Evolutionary conservation across 306 rosid genomes (phyloP).

Genomic region (Crotalaria pallida): DNA sequence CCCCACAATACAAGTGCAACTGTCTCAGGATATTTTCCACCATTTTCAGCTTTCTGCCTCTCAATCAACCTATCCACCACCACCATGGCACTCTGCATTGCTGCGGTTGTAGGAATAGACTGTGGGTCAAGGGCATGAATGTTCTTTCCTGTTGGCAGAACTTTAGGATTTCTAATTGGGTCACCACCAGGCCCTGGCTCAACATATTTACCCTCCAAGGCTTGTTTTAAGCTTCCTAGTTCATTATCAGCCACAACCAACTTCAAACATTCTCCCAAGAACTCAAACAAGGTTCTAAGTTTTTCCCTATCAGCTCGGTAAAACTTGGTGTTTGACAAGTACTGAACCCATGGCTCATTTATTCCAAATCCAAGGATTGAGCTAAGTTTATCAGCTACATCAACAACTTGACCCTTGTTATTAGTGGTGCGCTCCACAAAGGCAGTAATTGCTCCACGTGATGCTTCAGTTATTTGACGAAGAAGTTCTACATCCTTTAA

Average conservation of each 20-base stretch:
- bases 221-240: conserved; percentile 92
- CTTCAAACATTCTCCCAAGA: conserved; percentile 81
- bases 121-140: conserved; percentile 80
- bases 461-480: conserved; percentile 74
- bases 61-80: conserved; percentile 46
- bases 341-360: conserved; percentile 90
- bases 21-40: conserved; percentile 76
- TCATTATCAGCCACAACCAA: conserved; percentile 87
- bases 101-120: conserved; percentile 62
- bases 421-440: conserved; percentile 88
- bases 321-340: conserved; percentile 80
- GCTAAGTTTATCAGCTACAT: conserved; percentile 59
- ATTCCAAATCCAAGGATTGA: conserved; percentile 85
- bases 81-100: conserved; percentile 59
- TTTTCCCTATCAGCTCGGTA: conserved; percentile 86
- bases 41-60: conserved; percentile 44
- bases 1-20: conserved; percentile 98
- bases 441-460: conserved; percentile 76
- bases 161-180: conserved; percentile 65
- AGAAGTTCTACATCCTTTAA: conserved; percentile 95
- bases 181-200: conserved; percentile 99
- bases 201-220: conserved; percentile 89
- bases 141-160: conserved; percentile 69
- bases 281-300: conserved; percentile 62
- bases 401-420: conserved; percentile 86